Percentiles rank a stretch among this genome's conserved stretches.
Conservation (phyloP, 768 basidiomycete species). For the Clavulina sp. region DNA sequence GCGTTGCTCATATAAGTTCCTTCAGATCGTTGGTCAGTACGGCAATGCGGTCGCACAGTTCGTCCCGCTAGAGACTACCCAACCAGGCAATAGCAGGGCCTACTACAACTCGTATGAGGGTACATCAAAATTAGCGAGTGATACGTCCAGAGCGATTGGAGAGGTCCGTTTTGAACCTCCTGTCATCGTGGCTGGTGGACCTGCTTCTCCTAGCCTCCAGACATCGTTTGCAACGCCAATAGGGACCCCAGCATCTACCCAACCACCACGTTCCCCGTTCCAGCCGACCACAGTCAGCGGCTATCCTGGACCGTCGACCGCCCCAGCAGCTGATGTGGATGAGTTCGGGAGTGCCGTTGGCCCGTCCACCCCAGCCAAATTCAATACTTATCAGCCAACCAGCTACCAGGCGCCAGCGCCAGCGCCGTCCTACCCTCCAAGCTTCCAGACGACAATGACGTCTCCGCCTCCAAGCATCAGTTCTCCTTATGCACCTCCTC, state of each 20-base stretch:
- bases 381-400: background rate
- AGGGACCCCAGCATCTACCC: background rate
- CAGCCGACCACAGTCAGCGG: background rate
- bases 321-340: background rate
- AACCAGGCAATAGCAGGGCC: slow-evolving; percentile 59
- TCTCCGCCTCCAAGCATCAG: too few relatives aligned
- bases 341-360: background rate
- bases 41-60: slow-evolving; percentile 40
- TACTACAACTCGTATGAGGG: slow-evolving; percentile 31
- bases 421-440: background rate
- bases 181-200: background rate
- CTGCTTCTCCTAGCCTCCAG: background rate
- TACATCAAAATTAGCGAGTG: background rate
- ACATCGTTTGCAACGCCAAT: background rate
- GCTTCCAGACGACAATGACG: background rate
- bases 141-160: background rate
- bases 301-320: background rate
- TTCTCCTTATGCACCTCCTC: background rate
- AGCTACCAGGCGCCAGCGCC: background rate
- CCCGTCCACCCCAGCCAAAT: background rate
- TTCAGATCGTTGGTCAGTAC: slow-evolving; percentile 31
- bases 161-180: background rate
- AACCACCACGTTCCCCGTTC: background rate
- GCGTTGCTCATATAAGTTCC: slow-evolving; percentile 1
- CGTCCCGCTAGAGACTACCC: slow-evolving; percentile 64